These are phyloP conservation scores for Novymonas esmeraldas DNA, from an alignment of 208 protist genomes.

Conservation along the genomic window DNA sequence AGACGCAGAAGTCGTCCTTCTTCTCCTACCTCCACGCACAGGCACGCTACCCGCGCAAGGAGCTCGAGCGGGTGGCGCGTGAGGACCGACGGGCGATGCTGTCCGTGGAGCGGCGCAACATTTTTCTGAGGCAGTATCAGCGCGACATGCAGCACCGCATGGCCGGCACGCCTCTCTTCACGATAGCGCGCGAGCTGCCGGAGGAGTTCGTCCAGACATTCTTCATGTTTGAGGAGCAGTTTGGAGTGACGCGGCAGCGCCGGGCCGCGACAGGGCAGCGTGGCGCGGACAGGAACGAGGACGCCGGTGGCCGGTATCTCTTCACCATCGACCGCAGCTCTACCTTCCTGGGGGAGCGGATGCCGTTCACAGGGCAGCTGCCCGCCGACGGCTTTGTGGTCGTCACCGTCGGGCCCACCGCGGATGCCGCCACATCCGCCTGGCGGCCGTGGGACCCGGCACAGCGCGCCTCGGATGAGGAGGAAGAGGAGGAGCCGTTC, in stretches of 20 bases:
- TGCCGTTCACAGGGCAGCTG: conserved; percentile 28
- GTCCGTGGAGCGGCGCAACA: conserved; percentile 27
- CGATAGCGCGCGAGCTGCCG: conserved; percentile 18
- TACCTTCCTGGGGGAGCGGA: conserved; percentile 12
- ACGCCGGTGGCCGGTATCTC: conserved; percentile 15
- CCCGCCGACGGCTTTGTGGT: conserved; percentile 31
- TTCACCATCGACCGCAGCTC: conserved; percentile 21
- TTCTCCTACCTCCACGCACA: conserved; percentile 7
- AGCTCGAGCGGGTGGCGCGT: conserved; percentile 23
- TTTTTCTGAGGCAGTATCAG: conserved; percentile 32
- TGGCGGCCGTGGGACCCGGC: conserved; percentile 5
- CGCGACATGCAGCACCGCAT: conserved; percentile 32
- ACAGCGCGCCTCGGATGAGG: not conserved
- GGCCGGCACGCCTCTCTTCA: conserved; percentile 14
- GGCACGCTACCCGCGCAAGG: conserved; percentile 1
- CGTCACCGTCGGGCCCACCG: conserved; percentile 20
- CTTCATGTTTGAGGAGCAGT: conserved; percentile 21
- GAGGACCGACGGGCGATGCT: conserved; percentile 27
- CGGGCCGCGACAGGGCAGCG: no score
- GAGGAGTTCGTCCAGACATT: conserved; percentile 32
- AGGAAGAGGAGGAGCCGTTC: conserved; percentile 13
- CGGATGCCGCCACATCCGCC: conserved; percentile 10
- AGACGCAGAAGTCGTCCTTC: not conserved
- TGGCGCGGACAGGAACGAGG: not conserved
- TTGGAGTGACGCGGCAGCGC: not conserved